Conservation (phyloP, 1,284 basidiomycete genomes). For the Ustilago xerochloae region DNA sequence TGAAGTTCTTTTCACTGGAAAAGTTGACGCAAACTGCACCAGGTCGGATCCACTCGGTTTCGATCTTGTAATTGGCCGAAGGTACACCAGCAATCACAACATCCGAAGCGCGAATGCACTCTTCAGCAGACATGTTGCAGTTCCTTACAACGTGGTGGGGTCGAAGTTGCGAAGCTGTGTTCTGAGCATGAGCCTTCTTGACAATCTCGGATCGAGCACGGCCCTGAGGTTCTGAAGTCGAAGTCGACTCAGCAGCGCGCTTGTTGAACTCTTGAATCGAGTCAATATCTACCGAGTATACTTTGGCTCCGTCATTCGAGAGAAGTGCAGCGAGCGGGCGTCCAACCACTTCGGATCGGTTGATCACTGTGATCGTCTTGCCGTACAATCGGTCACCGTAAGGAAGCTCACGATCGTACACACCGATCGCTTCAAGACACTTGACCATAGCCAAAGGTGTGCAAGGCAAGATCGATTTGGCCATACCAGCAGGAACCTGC, state of each 20-base stretch:
- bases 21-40: slow-evolving; percentile 94
- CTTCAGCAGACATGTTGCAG: slow-evolving; percentile 47
- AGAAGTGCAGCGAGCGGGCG: slow-evolving; percentile 91
- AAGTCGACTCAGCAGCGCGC: slow-evolving; percentile 39
- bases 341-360: slow-evolving; percentile 96
- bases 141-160: slow-evolving; percentile 80
- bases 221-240: slow-evolving; percentile 11
- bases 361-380: slow-evolving; percentile 91
- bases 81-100: slow-evolving; percentile 66
- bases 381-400: slow-evolving; percentile 96
- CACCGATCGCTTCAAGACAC: slow-evolving; percentile 86
- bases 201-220: slow-evolving; percentile 55
- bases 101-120: slow-evolving; percentile 60
- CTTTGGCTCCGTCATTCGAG: slow-evolving; percentile 93
- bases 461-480: slow-evolving; percentile 95
- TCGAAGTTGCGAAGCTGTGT: slow-evolving; percentile 57
- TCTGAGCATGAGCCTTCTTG: slow-evolving; percentile 73
- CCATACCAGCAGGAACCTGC: slow-evolving; percentile 76
- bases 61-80: slow-evolving; percentile 85
- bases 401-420: slow-evolving; percentile 89
- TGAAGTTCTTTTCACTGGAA: slow-evolving; percentile 95
- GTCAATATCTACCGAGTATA: slow-evolving; percentile 93
- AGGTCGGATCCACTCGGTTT: slow-evolving; percentile 88
- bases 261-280: slow-evolving; percentile 78
- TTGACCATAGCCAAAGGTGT: slow-evolving; percentile 95